Evolutionary conservation across 306 rosid species (phyloP).

Genomic region (Quercus mongolica): DNA sequence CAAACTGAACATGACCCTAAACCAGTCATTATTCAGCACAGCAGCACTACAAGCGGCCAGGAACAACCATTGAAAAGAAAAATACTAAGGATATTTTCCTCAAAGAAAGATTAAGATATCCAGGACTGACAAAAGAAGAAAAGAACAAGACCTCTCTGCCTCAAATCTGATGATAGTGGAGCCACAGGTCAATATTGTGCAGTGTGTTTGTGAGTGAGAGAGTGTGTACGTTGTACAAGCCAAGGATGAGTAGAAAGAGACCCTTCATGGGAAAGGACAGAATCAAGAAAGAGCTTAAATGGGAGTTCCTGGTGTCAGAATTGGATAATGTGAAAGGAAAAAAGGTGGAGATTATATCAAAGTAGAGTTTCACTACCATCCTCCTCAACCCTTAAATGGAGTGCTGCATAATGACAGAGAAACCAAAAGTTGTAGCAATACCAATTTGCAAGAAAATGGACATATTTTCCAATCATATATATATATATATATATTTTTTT

Average conservation of each 20-base stretch:
- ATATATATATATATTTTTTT: no score
- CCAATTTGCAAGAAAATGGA: slow-evolving; percentile 4
- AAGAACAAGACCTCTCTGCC: neutral
- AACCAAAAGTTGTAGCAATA: neutral
- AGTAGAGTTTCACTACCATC: neutral
- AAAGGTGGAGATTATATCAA: neutral
- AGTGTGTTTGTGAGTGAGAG: neutral
- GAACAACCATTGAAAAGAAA: neutral
- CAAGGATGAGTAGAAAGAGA: neutral
- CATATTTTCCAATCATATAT: neutral
- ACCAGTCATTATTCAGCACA: neutral
- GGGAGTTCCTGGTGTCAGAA: neutral
- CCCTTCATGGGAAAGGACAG: neutral
- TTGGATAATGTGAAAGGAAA: neutral
- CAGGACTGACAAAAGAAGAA: neutral
- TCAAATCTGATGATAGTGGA: neutral
- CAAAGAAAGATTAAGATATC: neutral
- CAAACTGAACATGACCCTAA: neutral
- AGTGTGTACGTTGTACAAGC: neutral
- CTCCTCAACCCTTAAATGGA: slow-evolving; percentile 7
- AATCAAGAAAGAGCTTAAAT: neutral
- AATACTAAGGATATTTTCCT: neutral
- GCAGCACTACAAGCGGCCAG: neutral
- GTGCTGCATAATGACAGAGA: slow-evolving; percentile 1
- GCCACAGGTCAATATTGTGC: neutral